Conservation (phyloP, 1,284 basidiomycete species). For the Cryptococcus sp. region DNA sequence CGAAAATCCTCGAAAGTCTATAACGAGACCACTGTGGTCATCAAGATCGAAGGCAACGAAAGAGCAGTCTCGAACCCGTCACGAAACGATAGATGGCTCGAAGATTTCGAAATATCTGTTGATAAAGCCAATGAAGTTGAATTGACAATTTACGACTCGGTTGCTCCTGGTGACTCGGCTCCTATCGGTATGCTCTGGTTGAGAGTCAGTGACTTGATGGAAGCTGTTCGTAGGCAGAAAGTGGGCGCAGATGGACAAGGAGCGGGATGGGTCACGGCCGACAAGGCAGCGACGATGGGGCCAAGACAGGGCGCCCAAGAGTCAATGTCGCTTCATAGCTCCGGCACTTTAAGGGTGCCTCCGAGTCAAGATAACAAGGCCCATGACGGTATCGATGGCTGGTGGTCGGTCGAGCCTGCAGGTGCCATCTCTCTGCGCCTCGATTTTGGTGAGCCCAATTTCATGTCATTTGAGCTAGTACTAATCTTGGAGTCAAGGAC, state of each 20-base stretch:
- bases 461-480: background rate
- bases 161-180: constrained; percentile 69
- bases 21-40: constrained; percentile 80
- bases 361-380: constrained; percentile 23
- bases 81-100: constrained; percentile 94
- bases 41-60: constrained; percentile 95
- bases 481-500: constrained; percentile 72
- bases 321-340: constrained; percentile 32
- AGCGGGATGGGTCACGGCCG: constrained; percentile 83
- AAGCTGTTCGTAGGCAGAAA: constrained; percentile 89
- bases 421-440: constrained; percentile 81
- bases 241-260: constrained; percentile 71
- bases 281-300: constrained; percentile 48
- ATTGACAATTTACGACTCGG: constrained; percentile 91
- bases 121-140: constrained; percentile 99
- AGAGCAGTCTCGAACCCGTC: constrained; percentile 87
- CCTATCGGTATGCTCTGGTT: constrained; percentile 97
- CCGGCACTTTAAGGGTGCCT: constrained; percentile 20
- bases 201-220: constrained; percentile 88
- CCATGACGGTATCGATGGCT: constrained; percentile 84
- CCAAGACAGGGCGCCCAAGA: constrained; percentile 35
- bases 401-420: constrained; percentile 98
- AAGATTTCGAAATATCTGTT: constrained; percentile 92
- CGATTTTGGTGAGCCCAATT: constrained; percentile 70
- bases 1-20: constrained; percentile 72